phyloP scores from a whole-genome alignment of 441 rosid species.

The Adansonia grandidieri region DNA sequence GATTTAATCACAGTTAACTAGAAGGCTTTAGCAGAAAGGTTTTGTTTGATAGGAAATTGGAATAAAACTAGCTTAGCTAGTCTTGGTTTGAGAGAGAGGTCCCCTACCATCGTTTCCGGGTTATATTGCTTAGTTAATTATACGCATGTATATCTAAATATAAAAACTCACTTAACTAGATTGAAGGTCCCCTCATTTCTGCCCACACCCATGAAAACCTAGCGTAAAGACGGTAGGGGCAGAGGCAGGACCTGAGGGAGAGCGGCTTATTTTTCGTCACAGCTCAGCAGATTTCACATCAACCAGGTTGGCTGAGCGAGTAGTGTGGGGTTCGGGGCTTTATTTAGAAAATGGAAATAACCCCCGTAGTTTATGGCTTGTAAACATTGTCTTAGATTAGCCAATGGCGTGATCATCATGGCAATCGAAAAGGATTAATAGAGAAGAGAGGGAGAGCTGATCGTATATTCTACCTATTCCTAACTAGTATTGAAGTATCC shows the following conservation, averaged over 20 bases:
- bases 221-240: not conserved
- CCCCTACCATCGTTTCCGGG: not conserved
- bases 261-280: not conserved
- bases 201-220: not conserved
- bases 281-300: constrained; percentile 20
- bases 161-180: too few species aligned
- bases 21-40: too few species aligned
- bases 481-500: constrained; percentile 3
- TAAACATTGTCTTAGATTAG: constrained; percentile 17
- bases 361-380: not conserved
- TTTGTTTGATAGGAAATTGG: not conserved
- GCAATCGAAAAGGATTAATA: not conserved
- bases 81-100: not conserved
- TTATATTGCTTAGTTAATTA: not conserved
- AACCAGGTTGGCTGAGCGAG: constrained; percentile 38
- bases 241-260: not conserved
- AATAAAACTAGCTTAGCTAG: not conserved
- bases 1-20: not conserved
- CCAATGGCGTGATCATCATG: not conserved
- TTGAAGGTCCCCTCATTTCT: not conserved
- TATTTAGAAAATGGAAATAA: not conserved
- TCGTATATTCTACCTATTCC: constrained; percentile 35
- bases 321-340: not conserved
- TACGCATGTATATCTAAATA: not conserved
- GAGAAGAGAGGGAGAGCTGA: not conserved